These are phyloP conservation scores for Sporodiniella umbellata DNA, from an alignment of 371 early-diverging fungal genomes.

Conservation along the genomic window DNA sequence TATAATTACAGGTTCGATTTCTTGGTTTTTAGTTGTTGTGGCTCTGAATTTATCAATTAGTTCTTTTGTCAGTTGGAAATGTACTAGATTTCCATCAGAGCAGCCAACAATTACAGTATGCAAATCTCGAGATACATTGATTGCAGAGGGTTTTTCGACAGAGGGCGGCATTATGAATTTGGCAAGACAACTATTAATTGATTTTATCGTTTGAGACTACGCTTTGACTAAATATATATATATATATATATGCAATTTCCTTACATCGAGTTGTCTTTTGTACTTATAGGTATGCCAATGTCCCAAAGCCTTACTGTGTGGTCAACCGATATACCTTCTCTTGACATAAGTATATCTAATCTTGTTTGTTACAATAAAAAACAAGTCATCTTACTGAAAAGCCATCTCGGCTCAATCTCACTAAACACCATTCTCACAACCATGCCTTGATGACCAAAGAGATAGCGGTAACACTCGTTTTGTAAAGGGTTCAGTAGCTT, in stretches of 20 bases:
- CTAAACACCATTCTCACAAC: slow-evolving; percentile 46
- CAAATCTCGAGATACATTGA: slow-evolving; percentile 25
- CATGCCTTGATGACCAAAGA: slow-evolving; percentile 49
- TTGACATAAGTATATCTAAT: no score
- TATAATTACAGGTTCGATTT: background rate
- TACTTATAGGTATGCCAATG: slow-evolving; percentile 43
- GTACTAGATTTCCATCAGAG: slow-evolving; percentile 26
- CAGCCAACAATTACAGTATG: slow-evolving; percentile 30
- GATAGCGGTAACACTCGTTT: slow-evolving; percentile 51
- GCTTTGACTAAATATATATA: background rate
- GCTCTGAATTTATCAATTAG: background rate
- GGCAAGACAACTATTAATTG: slow-evolving; percentile 30
- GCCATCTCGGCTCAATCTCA: slow-evolving; percentile 35
- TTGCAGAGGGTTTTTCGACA: slow-evolving; percentile 22
- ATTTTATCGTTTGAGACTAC: background rate
- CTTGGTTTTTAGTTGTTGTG: background rate
- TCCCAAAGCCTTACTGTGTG: slow-evolving; percentile 58
- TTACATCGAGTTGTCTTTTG: slow-evolving; percentile 27
- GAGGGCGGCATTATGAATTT: slow-evolving; percentile 26
- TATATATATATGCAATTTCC: no score
- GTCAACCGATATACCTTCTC: slow-evolving; percentile 56
- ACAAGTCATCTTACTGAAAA: background rate
- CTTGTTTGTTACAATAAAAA: background rate
- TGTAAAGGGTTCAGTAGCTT: slow-evolving; percentile 53
- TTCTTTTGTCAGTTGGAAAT: slow-evolving; percentile 11